Evolutionary conservation across 805 yeast genomes (phyloP).

Genomic region (Cyberlindnera mycetangii): DNA sequence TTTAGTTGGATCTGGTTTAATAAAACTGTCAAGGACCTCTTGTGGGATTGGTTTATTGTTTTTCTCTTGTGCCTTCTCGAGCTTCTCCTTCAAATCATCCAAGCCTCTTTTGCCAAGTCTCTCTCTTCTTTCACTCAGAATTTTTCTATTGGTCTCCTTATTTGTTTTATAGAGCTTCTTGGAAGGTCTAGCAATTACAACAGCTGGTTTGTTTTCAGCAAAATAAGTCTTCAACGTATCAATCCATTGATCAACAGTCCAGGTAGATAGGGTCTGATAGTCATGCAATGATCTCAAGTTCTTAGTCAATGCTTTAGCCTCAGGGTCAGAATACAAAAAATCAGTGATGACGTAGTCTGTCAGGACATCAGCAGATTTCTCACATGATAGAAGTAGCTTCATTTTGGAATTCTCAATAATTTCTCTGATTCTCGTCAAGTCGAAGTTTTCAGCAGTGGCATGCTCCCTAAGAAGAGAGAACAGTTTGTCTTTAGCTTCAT

Average conservation of each 20-base stretch:
- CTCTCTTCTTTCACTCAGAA: constrained; percentile 46
- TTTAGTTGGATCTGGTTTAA: constrained; percentile 69
- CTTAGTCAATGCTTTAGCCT: constrained; percentile 54
- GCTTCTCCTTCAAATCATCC: constrained; percentile 42
- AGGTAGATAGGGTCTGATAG: constrained; percentile 46
- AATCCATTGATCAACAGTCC: constrained; percentile 73
- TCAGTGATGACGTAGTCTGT: constrained; percentile 70
- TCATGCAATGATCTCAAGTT: constrained; percentile 57
- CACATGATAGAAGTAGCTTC: constrained; percentile 58
- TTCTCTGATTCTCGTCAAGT: constrained; percentile 62
- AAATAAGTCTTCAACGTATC: constrained; percentile 49
- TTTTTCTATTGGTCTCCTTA: constrained; percentile 48
- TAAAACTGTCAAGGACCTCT: constrained; percentile 56
- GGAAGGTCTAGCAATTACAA: constrained; percentile 75
- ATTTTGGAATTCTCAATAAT: constrained; percentile 62
- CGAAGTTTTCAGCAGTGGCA: constrained; percentile 47
- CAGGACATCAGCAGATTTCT: constrained; percentile 58
- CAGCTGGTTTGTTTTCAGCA: constrained; percentile 58
- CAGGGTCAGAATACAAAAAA: constrained; percentile 71
- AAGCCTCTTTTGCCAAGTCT: constrained; percentile 62
- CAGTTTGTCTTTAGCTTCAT: constrained; percentile 50
- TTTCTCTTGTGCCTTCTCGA: constrained; percentile 59
- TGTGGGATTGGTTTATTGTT: constrained; percentile 82
- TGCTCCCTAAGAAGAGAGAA: constrained; percentile 53
- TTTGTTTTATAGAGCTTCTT: constrained; percentile 48